These are phyloP conservation scores for Thelonectria discophora DNA, from an alignment of 2,329 filamentous ascomycete species.

Conservation along the genomic window DNA sequence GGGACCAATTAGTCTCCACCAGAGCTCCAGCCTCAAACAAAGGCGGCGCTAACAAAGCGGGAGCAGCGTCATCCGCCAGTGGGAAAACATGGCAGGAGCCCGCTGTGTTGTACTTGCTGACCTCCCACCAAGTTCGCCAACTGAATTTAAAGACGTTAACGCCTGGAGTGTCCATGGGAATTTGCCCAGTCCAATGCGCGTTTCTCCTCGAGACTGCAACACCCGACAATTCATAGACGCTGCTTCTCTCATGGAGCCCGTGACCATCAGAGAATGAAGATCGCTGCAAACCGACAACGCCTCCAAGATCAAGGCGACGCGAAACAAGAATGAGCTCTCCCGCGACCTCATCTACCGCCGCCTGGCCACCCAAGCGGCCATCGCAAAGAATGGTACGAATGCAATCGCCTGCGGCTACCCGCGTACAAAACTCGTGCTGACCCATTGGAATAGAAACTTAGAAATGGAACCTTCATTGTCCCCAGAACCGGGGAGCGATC, in stretches of 20 bases:
- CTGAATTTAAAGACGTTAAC: neutral
- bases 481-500: constrained; percentile 87
- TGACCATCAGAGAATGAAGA: constrained; percentile 38
- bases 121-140: neutral
- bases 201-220: no score
- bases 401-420: neutral
- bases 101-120: neutral
- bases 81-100: neutral
- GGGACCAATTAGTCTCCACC: constrained; percentile 11
- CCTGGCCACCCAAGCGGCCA: constrained; percentile 54
- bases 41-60: constrained; percentile 13
- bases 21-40: constrained; percentile 3
- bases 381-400: constrained; percentile 57
- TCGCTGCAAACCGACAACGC: constrained; percentile 31
- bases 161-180: neutral
- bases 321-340: constrained; percentile 55
- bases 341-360: constrained; percentile 43
- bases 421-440: constrained; percentile 21
- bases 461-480: constrained; percentile 87
- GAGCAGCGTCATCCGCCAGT: constrained; percentile 12
- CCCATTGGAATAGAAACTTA: constrained; percentile 67
- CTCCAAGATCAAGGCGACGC: constrained; percentile 40
- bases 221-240: constrained; percentile 2
- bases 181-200: neutral
- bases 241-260: constrained; percentile 30